Conservation (phyloP, 2,329 filamentous ascomycete species). For the Aspergillus hiratsukae region DNA sequence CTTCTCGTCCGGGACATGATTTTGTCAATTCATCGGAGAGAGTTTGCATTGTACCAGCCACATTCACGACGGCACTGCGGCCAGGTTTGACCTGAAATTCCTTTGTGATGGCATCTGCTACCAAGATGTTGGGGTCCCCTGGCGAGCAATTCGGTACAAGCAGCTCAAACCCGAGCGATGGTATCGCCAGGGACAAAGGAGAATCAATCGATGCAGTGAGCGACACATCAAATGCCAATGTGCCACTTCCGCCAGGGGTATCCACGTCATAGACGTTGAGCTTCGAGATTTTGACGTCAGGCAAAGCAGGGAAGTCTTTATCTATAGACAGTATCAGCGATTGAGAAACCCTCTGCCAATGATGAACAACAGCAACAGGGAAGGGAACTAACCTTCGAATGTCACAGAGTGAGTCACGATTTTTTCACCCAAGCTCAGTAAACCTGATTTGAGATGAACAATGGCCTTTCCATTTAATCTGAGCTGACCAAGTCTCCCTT, state of each 20-base stretch:
- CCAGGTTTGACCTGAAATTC: constrained; percentile 64
- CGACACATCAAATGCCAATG: constrained; percentile 76
- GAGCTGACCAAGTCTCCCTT: constrained; percentile 68
- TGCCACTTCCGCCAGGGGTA: constrained; percentile 51
- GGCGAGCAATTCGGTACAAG: constrained; percentile 75
- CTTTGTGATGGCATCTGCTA: constrained; percentile 71
- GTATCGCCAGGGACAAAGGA: constrained; percentile 70
- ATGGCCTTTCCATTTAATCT: constrained; percentile 69
- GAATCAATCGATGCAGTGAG: constrained; percentile 70
- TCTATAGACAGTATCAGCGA: constrained; percentile 37
- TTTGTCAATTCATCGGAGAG: constrained; percentile 69
- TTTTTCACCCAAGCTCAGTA: constrained; percentile 75
- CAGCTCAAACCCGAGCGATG: constrained; percentile 77
- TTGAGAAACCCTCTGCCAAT: constrained; percentile 6
- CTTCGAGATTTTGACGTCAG: constrained; percentile 75
- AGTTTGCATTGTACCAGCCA: constrained; percentile 66
- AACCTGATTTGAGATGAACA: constrained; percentile 70
- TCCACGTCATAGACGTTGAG: constrained; percentile 73
- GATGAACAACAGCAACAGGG: constrained; percentile 33
- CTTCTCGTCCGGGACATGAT: constrained; percentile 68
- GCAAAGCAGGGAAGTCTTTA: constrained; percentile 68
- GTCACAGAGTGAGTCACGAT: constrained; percentile 67
- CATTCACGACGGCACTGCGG: constrained; percentile 62
- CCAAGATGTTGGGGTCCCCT: constrained; percentile 67
- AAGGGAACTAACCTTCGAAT: constrained; percentile 74